phyloP scores from a whole-genome alignment of 225 moss, liverwort and hornwort genomes.

The Rhytidiadelphus loreus region DNA sequence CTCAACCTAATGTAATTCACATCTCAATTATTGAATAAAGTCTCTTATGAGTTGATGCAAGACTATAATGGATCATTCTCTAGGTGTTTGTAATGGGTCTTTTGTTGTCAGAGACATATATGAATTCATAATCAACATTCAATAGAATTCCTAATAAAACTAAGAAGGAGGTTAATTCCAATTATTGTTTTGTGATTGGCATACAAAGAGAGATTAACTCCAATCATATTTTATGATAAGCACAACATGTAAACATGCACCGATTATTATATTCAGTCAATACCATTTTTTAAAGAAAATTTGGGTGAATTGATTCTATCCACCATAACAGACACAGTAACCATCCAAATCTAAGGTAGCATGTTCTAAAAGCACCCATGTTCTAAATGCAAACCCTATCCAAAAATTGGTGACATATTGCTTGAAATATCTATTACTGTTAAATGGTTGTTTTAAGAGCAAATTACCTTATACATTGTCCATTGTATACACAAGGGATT shows the following conservation, averaged over 20 bases:
- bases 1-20: no score
- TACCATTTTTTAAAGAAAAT: neutral
- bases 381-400: no score
- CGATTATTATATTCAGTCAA: neutral
- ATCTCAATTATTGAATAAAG: no score
- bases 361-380: no score
- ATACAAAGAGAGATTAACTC: neutral
- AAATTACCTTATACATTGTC: neutral
- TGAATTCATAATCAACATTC: rapidly evolving
- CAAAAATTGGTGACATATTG: no score
- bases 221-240: neutral
- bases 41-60: no score
- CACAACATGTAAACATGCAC: rapidly evolving
- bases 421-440: no score
- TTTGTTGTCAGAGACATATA: no score
- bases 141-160: neutral
- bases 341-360: rapidly evolving
- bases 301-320: neutral
- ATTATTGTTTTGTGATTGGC: neutral
- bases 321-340: rapidly evolving
- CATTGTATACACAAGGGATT: rapidly evolving
- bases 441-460: no score
- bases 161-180: neutral
- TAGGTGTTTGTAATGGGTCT: no score
- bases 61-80: no score